These are phyloP conservation scores for Nannizziopsis arthrosporioides DNA, from an alignment of 2,329 filamentous ascomycete species.

Conservation along the genomic window DNA sequence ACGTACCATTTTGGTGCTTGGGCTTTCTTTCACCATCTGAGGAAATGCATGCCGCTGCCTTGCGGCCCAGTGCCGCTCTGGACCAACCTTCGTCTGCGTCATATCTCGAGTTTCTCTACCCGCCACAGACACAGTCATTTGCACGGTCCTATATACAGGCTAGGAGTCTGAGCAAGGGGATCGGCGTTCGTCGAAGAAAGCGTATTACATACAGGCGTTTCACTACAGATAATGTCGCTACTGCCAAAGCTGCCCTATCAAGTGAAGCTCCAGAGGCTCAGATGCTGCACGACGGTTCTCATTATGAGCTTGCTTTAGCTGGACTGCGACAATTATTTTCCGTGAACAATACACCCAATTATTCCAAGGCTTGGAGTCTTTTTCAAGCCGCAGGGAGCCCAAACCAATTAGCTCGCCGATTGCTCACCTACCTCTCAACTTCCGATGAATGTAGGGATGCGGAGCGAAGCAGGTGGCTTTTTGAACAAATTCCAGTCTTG, in stretches of 20 bases:
- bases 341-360: slow-evolving; percentile 15
- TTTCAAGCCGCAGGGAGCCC: slow-evolving; percentile 27
- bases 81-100: not conserved
- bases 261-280: not conserved
- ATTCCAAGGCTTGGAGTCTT: slow-evolving; percentile 35
- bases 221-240: not conserved
- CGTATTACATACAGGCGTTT: slow-evolving; percentile 17
- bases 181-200: slow-evolving; percentile 12
- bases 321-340: slow-evolving; percentile 7
- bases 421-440: slow-evolving; percentile 27
- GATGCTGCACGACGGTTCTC: not conserved
- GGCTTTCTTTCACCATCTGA: slow-evolving; percentile 18
- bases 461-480: slow-evolving; percentile 36
- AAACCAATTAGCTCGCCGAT: slow-evolving; percentile 18
- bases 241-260: not conserved
- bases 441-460: slow-evolving; percentile 31
- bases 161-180: not conserved
- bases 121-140: slow-evolving; percentile 20
- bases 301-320: not conserved
- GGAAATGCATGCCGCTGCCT: not conserved
- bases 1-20: slow-evolving; percentile 27
- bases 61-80: not conserved
- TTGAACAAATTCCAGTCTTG: slow-evolving; percentile 30
- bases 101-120: slow-evolving; percentile 33
- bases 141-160: slow-evolving; percentile 10